Evolutionary conservation across 129 eudicot genomes (phyloP), one percentile per base, ranked within the genome.

Genomic region (Flaveria trinervia): DNA sequence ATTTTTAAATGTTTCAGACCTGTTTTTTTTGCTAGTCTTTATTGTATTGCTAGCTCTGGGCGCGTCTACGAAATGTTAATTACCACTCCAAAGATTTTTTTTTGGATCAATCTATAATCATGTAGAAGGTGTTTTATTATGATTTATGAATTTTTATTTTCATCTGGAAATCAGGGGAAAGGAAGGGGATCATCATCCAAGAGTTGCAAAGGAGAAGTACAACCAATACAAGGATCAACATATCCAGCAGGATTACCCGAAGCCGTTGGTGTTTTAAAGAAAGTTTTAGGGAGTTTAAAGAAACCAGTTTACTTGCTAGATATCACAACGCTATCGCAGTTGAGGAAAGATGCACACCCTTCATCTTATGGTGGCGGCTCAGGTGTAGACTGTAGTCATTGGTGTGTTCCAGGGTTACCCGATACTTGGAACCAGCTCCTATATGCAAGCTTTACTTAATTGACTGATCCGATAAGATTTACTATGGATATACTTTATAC

Each of bases 341-440:
- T 87, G 28, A 76, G 92, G 52, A 87, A 78, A 54, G 92, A 90
- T 77, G 96, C 84, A 14, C 96, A 90, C 66, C 96, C 96, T 17
- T 77, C 87, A 0, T 30, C 82, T 48, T 90, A 85, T 49, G 80
- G 90, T n/a, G 84, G 52, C 25, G 84, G 59, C 25, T 30, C 80
- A 1, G 84, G 80, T 12, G 65, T 45, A 41, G 94, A 89, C 36
- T 89, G 94, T 65, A 84, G 87, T 69, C 93, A 86, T 48, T 86
- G 89, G 87, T 86, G 89, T 73, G 72, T 86, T 39, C 85, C 89
- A 0, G 89, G 87, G 20, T 25, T 86, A 25, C 89, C 87, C 16
- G 89, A 86, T 77, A 83, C 85, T 44, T 86, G 89, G 87, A 86
- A 86, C 71, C 84, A 86, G 3, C 86, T 86, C 56, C 68, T 86